phyloP scores from a whole-genome alignment of 192 early-diverging fungal genomes.

The Jimgerdemannia lactiflua region DNA sequence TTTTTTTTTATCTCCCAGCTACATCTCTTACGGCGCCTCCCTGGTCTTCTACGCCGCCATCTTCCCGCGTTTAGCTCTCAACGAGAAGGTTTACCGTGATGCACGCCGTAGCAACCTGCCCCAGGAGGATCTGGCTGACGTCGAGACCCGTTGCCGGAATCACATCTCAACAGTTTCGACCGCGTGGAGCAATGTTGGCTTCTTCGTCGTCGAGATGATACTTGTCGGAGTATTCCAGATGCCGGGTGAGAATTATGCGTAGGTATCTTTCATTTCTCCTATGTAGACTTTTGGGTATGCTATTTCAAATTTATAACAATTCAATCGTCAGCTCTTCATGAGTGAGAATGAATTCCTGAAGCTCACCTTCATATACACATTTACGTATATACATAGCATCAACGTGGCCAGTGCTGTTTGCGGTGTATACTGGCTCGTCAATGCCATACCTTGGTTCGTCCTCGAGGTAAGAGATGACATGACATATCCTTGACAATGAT shows the following conservation, averaged over 20 bases:
- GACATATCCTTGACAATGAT: background rate
- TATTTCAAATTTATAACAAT: too few species aligned
- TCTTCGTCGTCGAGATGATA: slow-evolving; percentile 28
- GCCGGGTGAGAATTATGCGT: background rate
- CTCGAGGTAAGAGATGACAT: background rate
- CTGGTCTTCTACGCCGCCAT: slow-evolving; percentile 22
- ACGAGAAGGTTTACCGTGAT: slow-evolving; percentile 16
- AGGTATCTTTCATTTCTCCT: background rate
- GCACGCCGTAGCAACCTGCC: slow-evolving; percentile 14
- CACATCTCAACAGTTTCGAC: slow-evolving; percentile 45
- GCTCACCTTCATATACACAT: too few species aligned
- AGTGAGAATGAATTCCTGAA: too few species aligned
- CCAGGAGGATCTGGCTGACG: slow-evolving; percentile 4
- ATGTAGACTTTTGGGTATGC: too few species aligned
- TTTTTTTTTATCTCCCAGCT: background rate
- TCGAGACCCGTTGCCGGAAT: slow-evolving; percentile 24
- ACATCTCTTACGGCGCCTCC: slow-evolving; percentile 20
- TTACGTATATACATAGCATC: background rate
- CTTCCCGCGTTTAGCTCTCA: slow-evolving; percentile 16
- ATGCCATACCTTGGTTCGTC: slow-evolving; percentile 36
- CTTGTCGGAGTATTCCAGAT: slow-evolving; percentile 23
- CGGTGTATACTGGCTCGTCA: slow-evolving; percentile 31
- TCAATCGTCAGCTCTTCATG: too few species aligned
- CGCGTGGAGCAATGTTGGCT: slow-evolving; percentile 41
- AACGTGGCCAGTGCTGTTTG: slow-evolving; percentile 26